phyloP scores from a whole-genome alignment of 2,329 filamentous ascomycete species.

The Aspergillus fijiensis region DNA sequence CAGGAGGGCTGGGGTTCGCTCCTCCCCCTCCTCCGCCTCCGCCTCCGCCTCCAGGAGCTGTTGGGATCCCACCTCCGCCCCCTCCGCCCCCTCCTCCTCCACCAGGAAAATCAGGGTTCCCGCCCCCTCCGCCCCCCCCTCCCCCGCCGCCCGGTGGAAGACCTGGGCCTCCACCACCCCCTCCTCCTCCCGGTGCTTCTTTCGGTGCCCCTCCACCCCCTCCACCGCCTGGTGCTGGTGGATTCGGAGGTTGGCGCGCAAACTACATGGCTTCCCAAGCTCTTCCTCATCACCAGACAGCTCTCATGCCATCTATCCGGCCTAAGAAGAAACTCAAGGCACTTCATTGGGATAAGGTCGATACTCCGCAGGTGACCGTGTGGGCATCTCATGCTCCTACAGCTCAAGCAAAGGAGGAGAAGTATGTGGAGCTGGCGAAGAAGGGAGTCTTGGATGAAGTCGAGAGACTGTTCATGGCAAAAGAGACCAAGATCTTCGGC shows the following conservation, averaged over 20 bases:
- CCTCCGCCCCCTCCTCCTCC: conserved; percentile 51
- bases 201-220: conserved; percentile 57
- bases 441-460: conserved; percentile 97
- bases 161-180: conserved; percentile 38
- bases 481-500: conserved; percentile 82
- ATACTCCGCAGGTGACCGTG: conserved; percentile 84
- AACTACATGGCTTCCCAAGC: conserved; percentile 69
- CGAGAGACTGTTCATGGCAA: conserved; percentile 94
- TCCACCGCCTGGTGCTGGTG: conserved; percentile 64
- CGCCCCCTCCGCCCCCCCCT: conserved; percentile 48
- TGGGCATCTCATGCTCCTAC: conserved; percentile 87
- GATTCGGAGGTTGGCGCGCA: conserved; percentile 59
- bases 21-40: conserved; percentile 50
- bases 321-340: conserved; percentile 99
- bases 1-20: conserved; percentile 37
- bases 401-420: conserved; percentile 87
- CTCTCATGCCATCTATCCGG: conserved; percentile 75
- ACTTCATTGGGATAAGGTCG: conserved; percentile 98
- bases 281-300: conserved; percentile 55
- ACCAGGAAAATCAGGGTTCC: conserved; percentile 40
- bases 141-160: conserved; percentile 43
- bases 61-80: conserved; percentile 50
- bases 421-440: conserved; percentile 87
- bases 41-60: conserved; percentile 36
- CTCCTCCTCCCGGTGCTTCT: conserved; percentile 45